Conservation (phyloP, 805 yeast genomes). For the Trichomonascus vanleenenianus region DNA sequence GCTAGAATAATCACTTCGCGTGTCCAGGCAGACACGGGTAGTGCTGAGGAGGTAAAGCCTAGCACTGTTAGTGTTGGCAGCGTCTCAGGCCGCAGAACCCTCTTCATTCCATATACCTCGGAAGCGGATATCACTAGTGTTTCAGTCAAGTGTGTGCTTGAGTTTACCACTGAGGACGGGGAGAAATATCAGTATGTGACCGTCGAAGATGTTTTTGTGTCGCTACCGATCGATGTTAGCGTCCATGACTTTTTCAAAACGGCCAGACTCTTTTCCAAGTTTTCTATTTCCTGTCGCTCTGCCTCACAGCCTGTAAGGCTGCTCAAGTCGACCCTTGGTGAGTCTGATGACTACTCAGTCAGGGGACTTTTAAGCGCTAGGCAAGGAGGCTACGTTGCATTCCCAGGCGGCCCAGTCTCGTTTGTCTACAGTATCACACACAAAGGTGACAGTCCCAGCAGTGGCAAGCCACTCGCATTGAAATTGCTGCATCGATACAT, state of each 20-base stretch:
- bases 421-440: slow-evolving; percentile 48
- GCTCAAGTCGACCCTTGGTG: slow-evolving; percentile 34
- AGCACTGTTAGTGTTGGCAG: slow-evolving; percentile 7
- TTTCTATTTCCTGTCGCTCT: slow-evolving; percentile 56
- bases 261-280: slow-evolving; percentile 52
- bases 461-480: slow-evolving; percentile 26
- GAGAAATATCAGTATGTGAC: slow-evolving; percentile 15
- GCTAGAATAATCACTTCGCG: background rate
- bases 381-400: slow-evolving; percentile 34
- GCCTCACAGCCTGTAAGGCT: slow-evolving; percentile 47
- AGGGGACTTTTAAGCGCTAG: too few species aligned
- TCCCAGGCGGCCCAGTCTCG: slow-evolving; percentile 63
- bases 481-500: slow-evolving; percentile 13
- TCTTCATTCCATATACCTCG: slow-evolving; percentile 25
- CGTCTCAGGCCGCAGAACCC: slow-evolving; percentile 7
- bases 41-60: background rate
- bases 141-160: slow-evolving; percentile 20
- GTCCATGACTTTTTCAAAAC: slow-evolving; percentile 72
- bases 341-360: slow-evolving; percentile 26
- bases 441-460: slow-evolving; percentile 15
- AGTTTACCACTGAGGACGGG: slow-evolving; percentile 19
- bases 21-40: background rate
- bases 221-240: slow-evolving; percentile 58
- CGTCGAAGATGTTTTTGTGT: slow-evolving; percentile 38
- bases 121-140: slow-evolving; percentile 20